Evolutionary conservation across 768 basidiomycete species (phyloP).

Genomic region (Pleurotus pulmonarius): DNA sequence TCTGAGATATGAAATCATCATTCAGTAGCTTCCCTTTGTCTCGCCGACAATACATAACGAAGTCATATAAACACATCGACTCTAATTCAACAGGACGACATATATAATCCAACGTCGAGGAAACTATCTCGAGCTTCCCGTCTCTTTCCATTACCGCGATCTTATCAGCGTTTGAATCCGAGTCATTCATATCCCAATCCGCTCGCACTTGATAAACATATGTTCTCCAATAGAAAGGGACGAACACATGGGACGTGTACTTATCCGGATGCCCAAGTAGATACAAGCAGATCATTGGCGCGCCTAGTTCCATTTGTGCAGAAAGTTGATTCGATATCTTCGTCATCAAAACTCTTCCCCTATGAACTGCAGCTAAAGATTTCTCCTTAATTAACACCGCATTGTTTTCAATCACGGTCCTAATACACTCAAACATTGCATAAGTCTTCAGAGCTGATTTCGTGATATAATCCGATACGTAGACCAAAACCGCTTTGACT

Average conservation of each 20-base stretch:
- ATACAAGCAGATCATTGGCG: conserved; percentile 22
- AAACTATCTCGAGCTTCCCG: conserved; percentile 14
- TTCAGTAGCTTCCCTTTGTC: background rate
- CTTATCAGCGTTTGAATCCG: conserved; percentile 13
- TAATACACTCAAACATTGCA: conserved; percentile 15
- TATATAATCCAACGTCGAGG: conserved; percentile 14
- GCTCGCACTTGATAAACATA: conserved; percentile 14
- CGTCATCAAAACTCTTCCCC: conserved; percentile 18
- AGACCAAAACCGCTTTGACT: conserved; percentile 27
- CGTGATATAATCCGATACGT: conserved; percentile 28
- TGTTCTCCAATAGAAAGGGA: conserved; percentile 8
- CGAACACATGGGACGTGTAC: conserved; percentile 22
- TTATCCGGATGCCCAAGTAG: conserved; percentile 24
- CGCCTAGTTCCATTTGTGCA: conserved; percentile 24
- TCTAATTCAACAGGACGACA: conserved; percentile 11
- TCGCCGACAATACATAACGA: conserved; percentile 9
- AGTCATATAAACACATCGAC: conserved; percentile 13
- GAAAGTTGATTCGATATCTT: conserved; percentile 24
- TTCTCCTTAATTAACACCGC: background rate
- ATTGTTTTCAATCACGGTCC: conserved; percentile 12
- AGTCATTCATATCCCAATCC: conserved; percentile 9
- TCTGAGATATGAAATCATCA: background rate
- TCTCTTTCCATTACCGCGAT: conserved; percentile 14
- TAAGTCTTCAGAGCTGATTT: conserved; percentile 26
- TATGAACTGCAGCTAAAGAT: conserved; percentile 4